Evolutionary conservation across 108 stramenopile genomes (phyloP).

Genomic region (Fistulifera pelliculosa): DNA sequence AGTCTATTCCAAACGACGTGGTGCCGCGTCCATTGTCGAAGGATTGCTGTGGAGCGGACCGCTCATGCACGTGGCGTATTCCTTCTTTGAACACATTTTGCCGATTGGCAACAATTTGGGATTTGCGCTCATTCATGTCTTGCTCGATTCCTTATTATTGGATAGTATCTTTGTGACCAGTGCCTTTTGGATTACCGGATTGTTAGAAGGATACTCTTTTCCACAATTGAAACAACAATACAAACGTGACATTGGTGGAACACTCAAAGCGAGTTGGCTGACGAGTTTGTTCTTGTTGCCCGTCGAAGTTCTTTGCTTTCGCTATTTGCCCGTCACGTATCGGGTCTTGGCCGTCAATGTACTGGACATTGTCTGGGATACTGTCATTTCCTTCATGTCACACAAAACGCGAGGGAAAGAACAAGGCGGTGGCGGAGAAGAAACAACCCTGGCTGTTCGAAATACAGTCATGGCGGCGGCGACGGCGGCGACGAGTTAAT

Average conservation of each 20-base stretch:
- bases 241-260: constrained; percentile 29
- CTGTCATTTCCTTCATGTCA: constrained; percentile 54
- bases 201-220: constrained; percentile 45
- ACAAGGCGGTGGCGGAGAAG: too few relatives aligned
- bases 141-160: constrained; percentile 41
- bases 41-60: constrained; percentile 56
- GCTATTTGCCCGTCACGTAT: constrained; percentile 48
- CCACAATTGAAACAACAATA: constrained; percentile 24
- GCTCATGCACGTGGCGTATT: constrained; percentile 61
- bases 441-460: too few relatives aligned
- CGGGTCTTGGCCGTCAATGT: constrained; percentile 66
- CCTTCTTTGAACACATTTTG: constrained; percentile 45
- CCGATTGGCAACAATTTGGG: constrained; percentile 20
- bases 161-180: constrained; percentile 57
- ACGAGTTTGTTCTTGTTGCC: constrained; percentile 42
- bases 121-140: constrained; percentile 35
- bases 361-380: constrained; percentile 66
- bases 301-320: constrained; percentile 56
- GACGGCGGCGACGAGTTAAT: too few relatives aligned
- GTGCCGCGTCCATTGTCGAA: constrained; percentile 34
- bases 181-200: constrained; percentile 37
- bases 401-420: constrained; percentile 23
- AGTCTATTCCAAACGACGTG: constrained; percentile 44
- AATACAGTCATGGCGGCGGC: too few relatives aligned
- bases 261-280: constrained; percentile 47